Evolutionary conservation across 768 basidiomycete genomes (phyloP).

Genomic region (Coprinopsis strossmayeri): DNA sequence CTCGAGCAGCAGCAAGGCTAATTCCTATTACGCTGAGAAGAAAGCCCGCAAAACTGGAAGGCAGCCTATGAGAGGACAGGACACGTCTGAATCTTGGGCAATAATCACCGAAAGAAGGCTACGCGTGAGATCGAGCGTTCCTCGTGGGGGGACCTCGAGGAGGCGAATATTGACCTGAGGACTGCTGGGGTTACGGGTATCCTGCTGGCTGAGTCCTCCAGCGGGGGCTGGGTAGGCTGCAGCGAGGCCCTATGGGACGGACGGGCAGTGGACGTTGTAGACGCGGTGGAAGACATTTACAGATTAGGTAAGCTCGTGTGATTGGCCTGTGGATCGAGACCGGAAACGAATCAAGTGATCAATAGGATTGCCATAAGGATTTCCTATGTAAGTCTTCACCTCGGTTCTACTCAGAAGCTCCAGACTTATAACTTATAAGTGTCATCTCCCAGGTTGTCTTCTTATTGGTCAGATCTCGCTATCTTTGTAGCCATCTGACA

Average conservation of each 20-base stretch:
- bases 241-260: constrained; percentile 26
- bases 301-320: constrained; percentile 2
- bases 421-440: background rate
- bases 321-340: too few species aligned
- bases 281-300: constrained; percentile 43
- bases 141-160: constrained; percentile 73
- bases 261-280: constrained; percentile 38
- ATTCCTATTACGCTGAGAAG: constrained; percentile 77
- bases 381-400: background rate
- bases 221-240: constrained; percentile 27
- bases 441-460: background rate
- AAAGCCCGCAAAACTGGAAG: constrained; percentile 70
- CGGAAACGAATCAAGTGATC: constrained; percentile 2
- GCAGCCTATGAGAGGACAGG: background rate
- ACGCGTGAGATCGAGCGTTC: constrained; percentile 80
- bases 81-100: constrained; percentile 2
- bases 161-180: constrained; percentile 78
- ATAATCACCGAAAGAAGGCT: constrained; percentile 73
- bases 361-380: background rate
- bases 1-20: constrained; percentile 65
- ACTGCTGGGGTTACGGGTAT: constrained; percentile 83
- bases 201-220: constrained; percentile 42
- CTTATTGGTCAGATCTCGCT: constrained; percentile 9
- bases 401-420: background rate
- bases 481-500: constrained; percentile 7